Conservation (phyloP, 2,329 filamentous ascomycete genomes). For the Lachnellula willkommii region DNA sequence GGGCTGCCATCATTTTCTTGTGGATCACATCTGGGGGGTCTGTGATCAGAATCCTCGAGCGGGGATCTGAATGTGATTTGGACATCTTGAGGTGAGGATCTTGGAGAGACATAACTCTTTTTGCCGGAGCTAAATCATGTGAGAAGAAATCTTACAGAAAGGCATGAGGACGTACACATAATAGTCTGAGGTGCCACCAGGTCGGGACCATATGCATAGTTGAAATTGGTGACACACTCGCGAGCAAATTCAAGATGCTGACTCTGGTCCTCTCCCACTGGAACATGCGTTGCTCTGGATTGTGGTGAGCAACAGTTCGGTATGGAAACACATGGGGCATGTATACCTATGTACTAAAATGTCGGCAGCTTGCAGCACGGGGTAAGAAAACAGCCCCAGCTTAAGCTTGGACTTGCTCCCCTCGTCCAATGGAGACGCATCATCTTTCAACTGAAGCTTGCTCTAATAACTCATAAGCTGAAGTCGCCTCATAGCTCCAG, state of each 20-base stretch:
- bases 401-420: slow-evolving; percentile 62
- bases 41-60: slow-evolving; percentile 78
- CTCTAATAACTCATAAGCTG: slow-evolving; percentile 44
- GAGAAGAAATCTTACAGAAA: background rate
- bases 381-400: slow-evolving; percentile 90
- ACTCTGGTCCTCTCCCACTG: slow-evolving; percentile 89
- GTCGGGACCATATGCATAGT: slow-evolving; percentile 61
- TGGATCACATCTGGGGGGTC: slow-evolving; percentile 60
- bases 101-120: slow-evolving; percentile 83
- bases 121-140: slow-evolving; percentile 47
- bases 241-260: slow-evolving; percentile 94
- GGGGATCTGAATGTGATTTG: slow-evolving; percentile 69
- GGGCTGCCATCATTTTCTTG: slow-evolving; percentile 63
- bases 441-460: slow-evolving; percentile 62
- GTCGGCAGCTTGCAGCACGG: slow-evolving; percentile 91
- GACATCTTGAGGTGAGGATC: slow-evolving; percentile 85
- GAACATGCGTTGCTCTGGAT: slow-evolving; percentile 78
- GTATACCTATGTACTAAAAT: slow-evolving; percentile 74
- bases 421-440: slow-evolving; percentile 53
- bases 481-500: background rate
- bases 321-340: background rate
- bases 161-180: slow-evolving; percentile 49
- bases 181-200: slow-evolving; percentile 66
- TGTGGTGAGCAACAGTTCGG: slow-evolving; percentile 4
- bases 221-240: slow-evolving; percentile 82